Base-by-base conservation (phyloP, 2,329 filamentous ascomycete genomes). In the Pyrenophora seminiperda region DNA sequence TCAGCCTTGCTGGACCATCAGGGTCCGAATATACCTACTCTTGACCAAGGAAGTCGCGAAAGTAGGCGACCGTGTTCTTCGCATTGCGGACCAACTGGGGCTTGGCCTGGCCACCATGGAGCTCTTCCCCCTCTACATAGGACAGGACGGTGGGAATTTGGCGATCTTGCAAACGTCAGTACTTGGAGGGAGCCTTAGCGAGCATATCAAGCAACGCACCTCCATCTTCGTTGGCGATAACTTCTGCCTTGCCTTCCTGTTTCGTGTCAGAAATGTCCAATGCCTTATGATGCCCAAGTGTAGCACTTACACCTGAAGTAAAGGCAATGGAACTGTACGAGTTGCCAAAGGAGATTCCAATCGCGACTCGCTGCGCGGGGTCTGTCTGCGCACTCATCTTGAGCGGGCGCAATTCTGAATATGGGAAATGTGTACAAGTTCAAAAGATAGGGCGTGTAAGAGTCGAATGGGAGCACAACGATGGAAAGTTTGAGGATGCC, bases 201-300 rank as follows among this genome's bases (percentile, higher is more conserved):
- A 38, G 50, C 30, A 41, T 27, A 11, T 37, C 52, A 36, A 47
- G 37, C 44, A 19, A 77, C 85, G 70, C 74, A 91, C 90, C 90
- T 81, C 94, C 94, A 72, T 97, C 94, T 80, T 97, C 94, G 78
- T 99, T 97, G 71, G 94, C 94, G 78, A 99, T 97, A 59, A 99
- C 93, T 75, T 97, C 91, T 59, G 91, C 88, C 81, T 95, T 96
- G 76, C 95, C 93, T 70, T 97, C 93, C 81, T 83, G 47, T 14
- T 20, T 22, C 4, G 19, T 37, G 57, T 65, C 49, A 65, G 54
- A 20, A 27, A 24, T 31, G 22, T 22, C 15, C 7, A 22, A 7
- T 5, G 5, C 4, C n/a, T n/a, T n/a, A 7, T 2, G 1, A 13
- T 19, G 13, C 3, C 5, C 9, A 3, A 10, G n/a, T 5, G 13